Evolutionary conservation across 352 stramenopile genomes (phyloP), one percentile per base, ranked within the genome.

Genomic region (Phytopythium aichiense): DNA sequence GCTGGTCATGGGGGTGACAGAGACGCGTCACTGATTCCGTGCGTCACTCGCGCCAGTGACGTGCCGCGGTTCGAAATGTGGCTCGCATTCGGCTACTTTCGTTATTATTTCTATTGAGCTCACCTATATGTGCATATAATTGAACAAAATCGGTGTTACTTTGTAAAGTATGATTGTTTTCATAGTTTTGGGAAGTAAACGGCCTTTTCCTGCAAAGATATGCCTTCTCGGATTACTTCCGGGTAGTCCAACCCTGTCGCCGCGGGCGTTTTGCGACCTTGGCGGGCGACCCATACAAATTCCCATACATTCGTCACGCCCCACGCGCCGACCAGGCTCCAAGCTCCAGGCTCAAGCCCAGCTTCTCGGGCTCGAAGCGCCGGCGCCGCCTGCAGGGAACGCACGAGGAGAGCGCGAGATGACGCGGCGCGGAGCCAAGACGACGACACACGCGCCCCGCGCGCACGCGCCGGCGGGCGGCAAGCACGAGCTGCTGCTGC

Each of bases 351-450:
- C 35, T 22, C 40, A 20, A 46, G 38, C 38, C 35, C 7, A 38
- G 1, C 33, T 38, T 38, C 33, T 38, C 33, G 11, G 33, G 33
- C 33, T 49, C 15, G 42, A 11, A 43, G 12, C 25, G 3, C 25
- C 25, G 25, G 25, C 25, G 25, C 25, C 25, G 25, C 25, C 25
- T 30, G 25, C 25, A 30, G 42, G 16, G 16, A 7, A 51, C 22
- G 11, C 13, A 23, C 46, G 16, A 23, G 25, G 50, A 12, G 30
- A 18, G 23, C 13, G 15, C n/a, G 18, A 9, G 31, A 89, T 89
- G 81, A 81, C 76, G 51, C 78, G 81, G 6, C 67, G 79, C 64
- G 71, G 76, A 57, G 70, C 69, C 60, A 87, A 83, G 61, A 74
- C 62, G 37, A 65, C 71, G 61, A 80, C 76, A 48, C 75, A 87